Conservation (phyloP, 352 stramenopile species). For the Phytophthora sojae region DNA sequence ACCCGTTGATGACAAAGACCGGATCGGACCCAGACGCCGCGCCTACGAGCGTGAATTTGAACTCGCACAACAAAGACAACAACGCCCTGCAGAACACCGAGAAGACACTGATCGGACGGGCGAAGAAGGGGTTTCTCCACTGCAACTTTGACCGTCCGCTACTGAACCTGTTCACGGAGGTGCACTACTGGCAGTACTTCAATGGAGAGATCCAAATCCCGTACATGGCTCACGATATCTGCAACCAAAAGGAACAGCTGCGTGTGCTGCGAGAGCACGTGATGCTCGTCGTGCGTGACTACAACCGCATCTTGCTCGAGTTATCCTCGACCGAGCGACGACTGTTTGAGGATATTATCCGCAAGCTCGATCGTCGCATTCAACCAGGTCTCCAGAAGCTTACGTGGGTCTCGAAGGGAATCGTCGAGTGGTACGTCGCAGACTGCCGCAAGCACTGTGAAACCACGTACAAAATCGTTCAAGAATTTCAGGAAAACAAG, state of each 20-base stretch:
- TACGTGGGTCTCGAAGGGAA: slow-evolving; percentile 93
- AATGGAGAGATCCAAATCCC: slow-evolving; percentile 95
- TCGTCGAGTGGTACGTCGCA: slow-evolving; percentile 93
- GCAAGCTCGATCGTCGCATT: slow-evolving; percentile 93
- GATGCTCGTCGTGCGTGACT: slow-evolving; percentile 95
- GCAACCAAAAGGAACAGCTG: slow-evolving; percentile 93
- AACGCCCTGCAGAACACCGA: slow-evolving; percentile 82
- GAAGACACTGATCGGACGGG: slow-evolving; percentile 80
- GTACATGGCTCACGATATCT: slow-evolving; percentile 96
- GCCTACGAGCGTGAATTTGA: slow-evolving; percentile 42
- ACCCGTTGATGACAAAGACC: slow-evolving; percentile 88
- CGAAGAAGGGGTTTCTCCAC: slow-evolving; percentile 89
- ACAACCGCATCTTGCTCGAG: slow-evolving; percentile 95
- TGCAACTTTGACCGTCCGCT: slow-evolving; percentile 96
- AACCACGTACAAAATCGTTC: slow-evolving; percentile 89
- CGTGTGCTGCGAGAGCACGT: slow-evolving; percentile 93
- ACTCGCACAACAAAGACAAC: slow-evolving; percentile 50
- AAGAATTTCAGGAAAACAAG: slow-evolving; percentile 92
- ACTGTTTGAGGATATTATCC: slow-evolving; percentile 96
- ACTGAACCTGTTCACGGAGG: slow-evolving; percentile 93
- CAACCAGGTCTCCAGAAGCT: slow-evolving; percentile 93
- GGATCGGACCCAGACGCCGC: slow-evolving; percentile 29
- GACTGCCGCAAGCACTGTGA: slow-evolving; percentile 92
- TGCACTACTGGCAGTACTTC: slow-evolving; percentile 93
- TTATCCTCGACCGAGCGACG: slow-evolving; percentile 90